These are phyloP conservation scores for Protea cynaroides DNA, from an alignment of 164 flowering plant genomes.

Conservation along the genomic window DNA sequence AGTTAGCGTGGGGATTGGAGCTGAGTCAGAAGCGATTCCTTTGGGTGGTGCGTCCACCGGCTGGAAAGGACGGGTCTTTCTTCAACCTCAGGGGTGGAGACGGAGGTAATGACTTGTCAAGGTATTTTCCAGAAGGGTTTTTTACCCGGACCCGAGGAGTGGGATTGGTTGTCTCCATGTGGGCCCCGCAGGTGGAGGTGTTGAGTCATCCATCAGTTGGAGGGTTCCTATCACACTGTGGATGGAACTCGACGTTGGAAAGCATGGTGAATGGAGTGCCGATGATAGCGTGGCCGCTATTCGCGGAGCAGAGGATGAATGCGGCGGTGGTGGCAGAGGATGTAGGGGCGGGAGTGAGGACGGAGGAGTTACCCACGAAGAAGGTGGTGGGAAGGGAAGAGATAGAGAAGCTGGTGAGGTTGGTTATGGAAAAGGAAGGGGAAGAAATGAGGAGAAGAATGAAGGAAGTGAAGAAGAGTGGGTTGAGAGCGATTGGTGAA, in stretches of 20 bases:
- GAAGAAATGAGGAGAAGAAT: not conserved
- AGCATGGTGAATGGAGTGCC: conserved; percentile 19
- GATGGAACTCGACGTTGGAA: conserved; percentile 23
- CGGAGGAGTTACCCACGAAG: not conserved
- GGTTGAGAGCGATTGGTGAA: conserved; percentile 2
- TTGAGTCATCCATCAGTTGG: conserved; percentile 13
- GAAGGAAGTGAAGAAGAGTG: conserved; percentile 3
- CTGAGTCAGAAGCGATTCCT: conserved; percentile 19
- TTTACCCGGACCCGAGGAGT: conserved; percentile 1
- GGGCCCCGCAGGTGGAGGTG: conserved; percentile 21
- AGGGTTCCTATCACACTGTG: conserved; percentile 22
- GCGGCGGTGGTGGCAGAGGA: conserved; percentile 11
- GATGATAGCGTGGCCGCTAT: conserved; percentile 24
- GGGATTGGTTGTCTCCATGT: conserved; percentile 10
- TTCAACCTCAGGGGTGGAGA: not conserved
- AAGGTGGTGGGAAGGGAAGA: conserved; percentile 2
- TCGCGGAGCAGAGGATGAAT: conserved; percentile 21
- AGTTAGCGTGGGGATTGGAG: conserved; percentile 29
- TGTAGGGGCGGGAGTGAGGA: conserved; percentile 10
- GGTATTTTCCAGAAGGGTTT: conserved; percentile 17
- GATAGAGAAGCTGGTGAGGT: conserved; percentile 9
- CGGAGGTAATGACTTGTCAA: not conserved
- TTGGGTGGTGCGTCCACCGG: conserved; percentile 14
- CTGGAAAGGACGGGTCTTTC: conserved; percentile 1
- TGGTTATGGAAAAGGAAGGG: conserved; percentile 11